Conservation (phyloP, 176 grass and related monocot species). For the Bonia amplexicaulis region DNA sequence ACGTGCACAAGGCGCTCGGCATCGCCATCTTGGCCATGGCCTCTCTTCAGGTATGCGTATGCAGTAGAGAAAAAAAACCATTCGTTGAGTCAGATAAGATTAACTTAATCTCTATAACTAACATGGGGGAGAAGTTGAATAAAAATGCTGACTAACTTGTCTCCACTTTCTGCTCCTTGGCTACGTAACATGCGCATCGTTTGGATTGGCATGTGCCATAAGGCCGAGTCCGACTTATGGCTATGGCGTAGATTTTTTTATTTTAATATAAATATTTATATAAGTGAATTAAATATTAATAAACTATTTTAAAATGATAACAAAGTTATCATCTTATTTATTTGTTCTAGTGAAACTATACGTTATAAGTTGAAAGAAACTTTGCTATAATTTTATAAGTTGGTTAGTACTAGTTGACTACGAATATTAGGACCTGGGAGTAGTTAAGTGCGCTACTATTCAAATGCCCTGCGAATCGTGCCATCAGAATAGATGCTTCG, state of each 20-base stretch:
- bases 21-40: constrained; percentile 53
- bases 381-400: background rate
- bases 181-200: background rate
- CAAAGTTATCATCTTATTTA: too few species aligned
- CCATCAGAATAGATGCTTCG: background rate
- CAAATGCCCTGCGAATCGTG: background rate
- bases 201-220: constrained; percentile 2
- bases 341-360: too few species aligned
- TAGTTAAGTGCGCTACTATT: background rate
- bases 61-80: background rate
- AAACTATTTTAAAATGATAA: too few species aligned
- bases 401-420: constrained; percentile 1
- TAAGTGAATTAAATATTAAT: too few species aligned
- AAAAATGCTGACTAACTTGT: background rate
- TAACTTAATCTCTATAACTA: background rate
- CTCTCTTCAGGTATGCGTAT: constrained; percentile 55
- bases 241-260: too few species aligned
- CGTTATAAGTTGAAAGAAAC: too few species aligned
- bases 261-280: rapidly evolving
- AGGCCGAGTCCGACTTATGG: background rate
- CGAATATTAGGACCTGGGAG: background rate
- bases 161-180: background rate
- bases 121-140: background rate
- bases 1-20: constrained; percentile 64
- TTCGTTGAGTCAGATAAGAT: background rate